These are phyloP conservation scores for Zymoseptoria crescenta DNA, from an alignment of 2,329 filamentous ascomycete genomes.

Conservation along the genomic window DNA sequence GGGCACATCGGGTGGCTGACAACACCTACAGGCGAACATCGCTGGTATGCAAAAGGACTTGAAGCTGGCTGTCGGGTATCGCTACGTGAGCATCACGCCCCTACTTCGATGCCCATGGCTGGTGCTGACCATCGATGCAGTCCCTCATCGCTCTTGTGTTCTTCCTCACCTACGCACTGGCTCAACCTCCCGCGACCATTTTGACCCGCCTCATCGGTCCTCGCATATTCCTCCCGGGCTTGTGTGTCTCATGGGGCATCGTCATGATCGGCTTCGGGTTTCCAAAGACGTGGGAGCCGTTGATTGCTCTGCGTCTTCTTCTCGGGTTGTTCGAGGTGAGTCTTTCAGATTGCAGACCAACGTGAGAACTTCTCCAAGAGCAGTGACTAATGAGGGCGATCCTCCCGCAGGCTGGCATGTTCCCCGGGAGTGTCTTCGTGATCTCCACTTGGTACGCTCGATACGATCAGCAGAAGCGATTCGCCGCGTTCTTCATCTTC, in stretches of 20 bases:
- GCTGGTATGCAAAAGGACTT: slow-evolving; percentile 48
- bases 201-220: slow-evolving; percentile 25
- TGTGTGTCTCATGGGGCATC: slow-evolving; percentile 46
- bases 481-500: slow-evolving; percentile 12
- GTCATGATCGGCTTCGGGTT: slow-evolving; percentile 58
- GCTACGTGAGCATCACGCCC: slow-evolving; percentile 20
- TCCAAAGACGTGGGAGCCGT: slow-evolving; percentile 40
- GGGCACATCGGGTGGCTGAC: not conserved
- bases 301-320: slow-evolving; percentile 49
- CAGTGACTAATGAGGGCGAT: not conserved
- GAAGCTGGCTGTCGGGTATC: slow-evolving; percentile 16
- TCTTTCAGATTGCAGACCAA: slow-evolving; percentile 20
- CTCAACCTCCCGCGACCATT: slow-evolving; percentile 25
- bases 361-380: not conserved
- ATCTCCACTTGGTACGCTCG: slow-evolving; percentile 13
- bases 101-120: not conserved
- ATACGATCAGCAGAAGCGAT: slow-evolving; percentile 17
- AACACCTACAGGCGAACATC: slow-evolving; percentile 49
- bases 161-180: slow-evolving; percentile 25
- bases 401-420: slow-evolving; percentile 7
- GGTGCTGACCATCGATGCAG: slow-evolving; percentile 9
- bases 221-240: slow-evolving; percentile 21
- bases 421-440: slow-evolving; percentile 16
- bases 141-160: slow-evolving; percentile 13
- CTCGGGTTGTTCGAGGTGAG: slow-evolving; percentile 56